phyloP scores from a whole-genome alignment of 352 stramenopile genomes.

The Pythium graminicola region DNA sequence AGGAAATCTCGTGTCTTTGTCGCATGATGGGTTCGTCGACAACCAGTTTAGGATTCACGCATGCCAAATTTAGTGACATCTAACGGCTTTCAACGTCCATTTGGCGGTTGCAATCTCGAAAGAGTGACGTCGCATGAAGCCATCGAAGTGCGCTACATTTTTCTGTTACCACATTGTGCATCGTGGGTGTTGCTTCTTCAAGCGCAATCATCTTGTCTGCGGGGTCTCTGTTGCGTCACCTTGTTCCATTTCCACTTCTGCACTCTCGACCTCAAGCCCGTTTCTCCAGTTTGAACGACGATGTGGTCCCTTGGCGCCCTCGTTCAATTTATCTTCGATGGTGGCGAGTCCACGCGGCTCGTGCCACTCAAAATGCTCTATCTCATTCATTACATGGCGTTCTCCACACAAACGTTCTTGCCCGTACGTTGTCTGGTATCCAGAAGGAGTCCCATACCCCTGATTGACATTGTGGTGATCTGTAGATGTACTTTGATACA shows the following conservation, averaged over 20 bases:
- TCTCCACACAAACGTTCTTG: conserved; percentile 62
- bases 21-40: too few relatives aligned
- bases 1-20: too few relatives aligned
- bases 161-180: background rate
- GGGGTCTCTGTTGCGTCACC: conserved; percentile 2
- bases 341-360: conserved; percentile 51
- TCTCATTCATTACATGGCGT: conserved; percentile 57
- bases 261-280: conserved; percentile 3
- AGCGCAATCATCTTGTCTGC: too few relatives aligned
- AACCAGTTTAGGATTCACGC: too few relatives aligned
- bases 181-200: background rate
- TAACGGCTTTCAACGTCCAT: too few relatives aligned
- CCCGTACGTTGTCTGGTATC: conserved; percentile 24
- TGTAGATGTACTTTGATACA: conserved; percentile 54
- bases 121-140: too few relatives aligned
- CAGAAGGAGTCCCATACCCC: background rate
- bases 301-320: background rate
- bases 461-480: background rate
- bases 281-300: background rate
- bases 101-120: too few relatives aligned
- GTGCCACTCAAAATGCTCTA: conserved; percentile 70
- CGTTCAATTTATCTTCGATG: conserved; percentile 43
- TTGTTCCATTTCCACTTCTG: conserved; percentile 9
- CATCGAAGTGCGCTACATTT: too few relatives aligned
- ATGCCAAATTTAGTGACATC: too few relatives aligned